Conservation (phyloP, 2,329 filamentous ascomycete species). For the Aspergillus sergii region DNA sequence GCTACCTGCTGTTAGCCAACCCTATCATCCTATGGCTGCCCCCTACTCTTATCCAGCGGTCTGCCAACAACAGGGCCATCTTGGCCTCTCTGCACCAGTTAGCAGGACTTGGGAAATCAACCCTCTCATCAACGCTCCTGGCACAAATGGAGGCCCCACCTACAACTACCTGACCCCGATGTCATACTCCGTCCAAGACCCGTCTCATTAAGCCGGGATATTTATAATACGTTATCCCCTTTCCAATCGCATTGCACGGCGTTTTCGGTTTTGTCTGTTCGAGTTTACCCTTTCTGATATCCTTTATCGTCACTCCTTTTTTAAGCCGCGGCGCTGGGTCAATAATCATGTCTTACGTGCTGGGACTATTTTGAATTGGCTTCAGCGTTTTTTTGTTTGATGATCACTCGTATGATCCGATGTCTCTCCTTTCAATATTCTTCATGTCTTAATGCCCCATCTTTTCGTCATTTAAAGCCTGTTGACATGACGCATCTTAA, state of each 20-base stretch:
- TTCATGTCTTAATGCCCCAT: constrained; percentile 36
- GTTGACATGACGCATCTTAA: constrained; percentile 32
- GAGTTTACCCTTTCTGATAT: constrained; percentile 8
- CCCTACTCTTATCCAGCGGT: constrained; percentile 37
- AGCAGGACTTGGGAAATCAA: constrained; percentile 44
- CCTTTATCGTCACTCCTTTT: constrained; percentile 34
- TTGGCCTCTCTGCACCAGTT: constrained; percentile 34
- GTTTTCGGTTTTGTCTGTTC: constrained; percentile 7
- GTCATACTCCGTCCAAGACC: constrained; percentile 36
- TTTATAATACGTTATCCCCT: constrained; percentile 12
- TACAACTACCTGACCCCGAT: constrained; percentile 38
- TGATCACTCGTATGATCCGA: constrained; percentile 34
- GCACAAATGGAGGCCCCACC: constrained; percentile 31
- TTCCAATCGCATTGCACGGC: constrained; percentile 19
- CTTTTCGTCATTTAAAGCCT: constrained; percentile 19
- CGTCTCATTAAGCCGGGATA: constrained; percentile 25
- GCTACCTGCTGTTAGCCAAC: constrained; percentile 32
- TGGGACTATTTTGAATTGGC: constrained; percentile 26
- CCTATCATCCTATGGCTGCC: constrained; percentile 33
- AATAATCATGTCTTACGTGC: constrained; percentile 26
- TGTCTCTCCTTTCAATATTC: constrained; percentile 35
- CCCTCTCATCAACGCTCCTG: constrained; percentile 29
- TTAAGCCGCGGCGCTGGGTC: constrained; percentile 27
- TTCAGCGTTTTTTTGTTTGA: constrained; percentile 15
- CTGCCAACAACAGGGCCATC: constrained; percentile 32